Conservation (phyloP, 1,139 yeast genomes). For the Yamadazyma epiphylla region DNA sequence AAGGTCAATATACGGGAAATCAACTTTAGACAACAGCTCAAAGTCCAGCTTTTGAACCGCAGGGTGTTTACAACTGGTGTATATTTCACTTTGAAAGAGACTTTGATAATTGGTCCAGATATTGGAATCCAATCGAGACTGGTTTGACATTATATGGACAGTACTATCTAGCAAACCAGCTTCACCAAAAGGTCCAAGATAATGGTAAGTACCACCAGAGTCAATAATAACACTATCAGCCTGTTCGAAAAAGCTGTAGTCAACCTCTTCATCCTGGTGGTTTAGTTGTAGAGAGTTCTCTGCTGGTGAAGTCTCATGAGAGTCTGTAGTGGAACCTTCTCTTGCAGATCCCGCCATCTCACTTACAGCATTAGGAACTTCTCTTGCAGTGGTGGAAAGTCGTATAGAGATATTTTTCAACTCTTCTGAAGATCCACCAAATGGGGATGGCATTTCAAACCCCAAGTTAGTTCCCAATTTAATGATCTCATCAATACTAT, state of each 20-base stretch:
- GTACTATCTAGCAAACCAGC: constrained; percentile 10
- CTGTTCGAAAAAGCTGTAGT: no score
- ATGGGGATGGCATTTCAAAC: constrained; percentile 29
- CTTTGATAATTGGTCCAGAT: constrained; percentile 5
- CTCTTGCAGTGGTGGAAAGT: constrained; percentile 1
- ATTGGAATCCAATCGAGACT: constrained; percentile 3
- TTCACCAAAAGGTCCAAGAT: constrained; percentile 14
- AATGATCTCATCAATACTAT: constrained; percentile 30
- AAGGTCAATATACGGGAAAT: constrained; percentile 4
- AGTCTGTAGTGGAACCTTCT: not conserved
- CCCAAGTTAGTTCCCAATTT: constrained; percentile 29
- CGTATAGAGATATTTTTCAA: constrained; percentile 3
- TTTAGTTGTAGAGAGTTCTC: no score
- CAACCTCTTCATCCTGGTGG: no score
- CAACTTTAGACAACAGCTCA: constrained; percentile 1
- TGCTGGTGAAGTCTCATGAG: no score
- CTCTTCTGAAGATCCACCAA: constrained; percentile 5
- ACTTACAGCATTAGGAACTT: not conserved
- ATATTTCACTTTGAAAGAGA: constrained; percentile 7
- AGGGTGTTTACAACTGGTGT: constrained; percentile 6
- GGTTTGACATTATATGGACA: constrained; percentile 6
- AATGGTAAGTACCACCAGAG: constrained; percentile 11
- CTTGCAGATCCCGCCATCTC: not conserved
- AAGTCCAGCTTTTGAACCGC: constrained; percentile 1
- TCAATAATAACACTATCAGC: constrained; percentile 13